Evolutionary conservation across 805 yeast species (phyloP).

Genomic region (Sugiyamaella marilandica): DNA sequence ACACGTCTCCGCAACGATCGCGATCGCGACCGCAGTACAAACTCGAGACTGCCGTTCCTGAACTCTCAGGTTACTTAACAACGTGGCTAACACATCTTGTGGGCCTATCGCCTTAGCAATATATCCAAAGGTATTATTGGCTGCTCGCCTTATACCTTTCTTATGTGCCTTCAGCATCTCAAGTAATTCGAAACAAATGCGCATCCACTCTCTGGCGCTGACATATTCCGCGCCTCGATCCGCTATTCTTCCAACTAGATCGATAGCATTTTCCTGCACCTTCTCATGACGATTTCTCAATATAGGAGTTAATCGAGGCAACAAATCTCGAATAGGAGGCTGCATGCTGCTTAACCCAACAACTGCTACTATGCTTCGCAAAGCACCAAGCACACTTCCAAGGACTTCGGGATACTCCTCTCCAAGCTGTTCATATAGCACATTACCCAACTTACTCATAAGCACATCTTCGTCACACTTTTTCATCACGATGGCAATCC

Average conservation of each 20-base stretch:
- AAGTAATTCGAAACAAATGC: constrained; percentile 83
- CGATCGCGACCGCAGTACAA: constrained; percentile 97
- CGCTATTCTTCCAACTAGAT: constrained; percentile 78
- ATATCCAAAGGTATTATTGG: constrained; percentile 85
- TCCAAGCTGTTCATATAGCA: constrained; percentile 85
- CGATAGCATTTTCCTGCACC: constrained; percentile 80
- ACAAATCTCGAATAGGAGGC: constrained; percentile 76
- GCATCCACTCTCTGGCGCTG: constrained; percentile 95
- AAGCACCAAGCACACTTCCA: constrained; percentile 75
- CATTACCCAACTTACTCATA: constrained; percentile 62
- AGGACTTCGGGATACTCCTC: constrained; percentile 92
- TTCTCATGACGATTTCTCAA: constrained; percentile 83
- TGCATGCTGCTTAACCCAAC: constrained; percentile 58
- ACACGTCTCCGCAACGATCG: constrained; percentile 91
- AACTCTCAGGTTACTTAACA: constrained; percentile 77
- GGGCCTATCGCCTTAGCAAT: constrained; percentile 95
- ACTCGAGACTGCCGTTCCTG: constrained; percentile 96
- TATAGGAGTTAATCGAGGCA: constrained; percentile 89
- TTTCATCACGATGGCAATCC: constrained; percentile 61
- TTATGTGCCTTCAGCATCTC: constrained; percentile 82
- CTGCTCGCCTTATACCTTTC: constrained; percentile 72
- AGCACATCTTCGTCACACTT: constrained; percentile 60
- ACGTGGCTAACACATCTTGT: constrained; percentile 80
- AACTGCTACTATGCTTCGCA: constrained; percentile 55
- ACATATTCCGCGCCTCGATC: constrained; percentile 72